phyloP scores from a whole-genome alignment of 352 stramenopile species.

The Blastocystis sp. region DNA sequence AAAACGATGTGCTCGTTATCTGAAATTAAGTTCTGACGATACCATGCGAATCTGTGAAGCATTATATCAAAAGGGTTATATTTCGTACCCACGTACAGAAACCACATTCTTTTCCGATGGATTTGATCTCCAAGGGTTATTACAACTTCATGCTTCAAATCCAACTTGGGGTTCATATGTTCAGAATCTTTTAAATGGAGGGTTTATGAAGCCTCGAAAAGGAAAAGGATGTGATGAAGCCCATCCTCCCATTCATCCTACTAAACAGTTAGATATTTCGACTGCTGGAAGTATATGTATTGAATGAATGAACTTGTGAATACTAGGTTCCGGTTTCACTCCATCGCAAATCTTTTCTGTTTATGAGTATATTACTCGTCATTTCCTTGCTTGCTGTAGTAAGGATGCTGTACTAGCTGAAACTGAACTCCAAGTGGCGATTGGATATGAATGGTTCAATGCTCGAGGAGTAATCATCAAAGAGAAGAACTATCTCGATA shows the following conservation, averaged over 20 bases:
- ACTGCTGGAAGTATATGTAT: constrained; percentile 63
- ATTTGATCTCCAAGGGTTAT: constrained; percentile 77
- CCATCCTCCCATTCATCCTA: constrained; percentile 96
- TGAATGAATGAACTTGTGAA: neutral
- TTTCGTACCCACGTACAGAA: constrained; percentile 96
- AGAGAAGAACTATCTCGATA: constrained; percentile 84
- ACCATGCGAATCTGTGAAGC: constrained; percentile 89
- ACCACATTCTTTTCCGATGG: constrained; percentile 92
- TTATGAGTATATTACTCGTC: constrained; percentile 90
- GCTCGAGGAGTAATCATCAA: constrained; percentile 80
- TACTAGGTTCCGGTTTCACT: constrained; percentile 53
- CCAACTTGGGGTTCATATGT: constrained; percentile 76
- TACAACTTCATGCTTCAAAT: constrained; percentile 73
- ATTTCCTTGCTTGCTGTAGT: constrained; percentile 96
- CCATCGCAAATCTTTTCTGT: constrained; percentile 78
- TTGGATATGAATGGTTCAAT: constrained; percentile 76
- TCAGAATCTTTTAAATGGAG: constrained; percentile 68
- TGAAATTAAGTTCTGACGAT: constrained; percentile 87
- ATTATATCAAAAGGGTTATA: constrained; percentile 92
- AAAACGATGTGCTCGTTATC: constrained; percentile 86
- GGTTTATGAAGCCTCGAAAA: constrained; percentile 76
- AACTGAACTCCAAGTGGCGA: constrained; percentile 64
- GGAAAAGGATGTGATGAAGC: constrained; percentile 88
- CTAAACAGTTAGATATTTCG: constrained; percentile 78
- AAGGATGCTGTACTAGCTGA: constrained; percentile 71